Conservation (phyloP, 768 basidiomycete species). For the Mrakia frigida region DNA sequence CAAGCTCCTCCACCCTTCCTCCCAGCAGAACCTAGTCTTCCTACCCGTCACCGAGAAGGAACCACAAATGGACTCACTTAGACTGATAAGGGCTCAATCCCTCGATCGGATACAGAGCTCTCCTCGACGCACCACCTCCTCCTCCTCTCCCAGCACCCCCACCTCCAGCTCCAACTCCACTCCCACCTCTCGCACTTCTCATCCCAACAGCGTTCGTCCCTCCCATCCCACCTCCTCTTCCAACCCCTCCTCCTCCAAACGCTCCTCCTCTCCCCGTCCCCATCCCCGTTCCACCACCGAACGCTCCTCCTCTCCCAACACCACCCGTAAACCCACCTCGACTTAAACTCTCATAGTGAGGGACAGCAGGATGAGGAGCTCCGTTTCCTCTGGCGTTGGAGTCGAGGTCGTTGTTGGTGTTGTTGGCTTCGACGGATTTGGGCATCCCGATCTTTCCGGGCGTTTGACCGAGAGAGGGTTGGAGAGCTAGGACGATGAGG, state of each 20-base stretch:
- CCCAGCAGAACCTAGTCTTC: too few relatives aligned
- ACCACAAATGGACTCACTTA: constrained; percentile 51
- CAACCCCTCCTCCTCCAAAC: constrained; percentile 14
- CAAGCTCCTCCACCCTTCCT: too few relatives aligned
- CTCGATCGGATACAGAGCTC: constrained; percentile 73
- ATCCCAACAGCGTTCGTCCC: constrained; percentile 17
- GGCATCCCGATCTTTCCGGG: neutral
- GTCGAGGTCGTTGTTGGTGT: constrained; percentile 56
- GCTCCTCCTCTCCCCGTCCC: neutral
- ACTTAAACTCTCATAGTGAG: neutral
- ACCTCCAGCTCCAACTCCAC: neutral
- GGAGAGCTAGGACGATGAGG: neutral
- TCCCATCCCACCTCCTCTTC: constrained; percentile 28
- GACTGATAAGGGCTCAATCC: constrained; percentile 93
- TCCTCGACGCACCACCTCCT: constrained; percentile 28
- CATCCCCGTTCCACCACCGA: neutral
- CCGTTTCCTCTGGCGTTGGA: neutral
- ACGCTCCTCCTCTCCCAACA: neutral
- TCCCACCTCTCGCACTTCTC: neutral
- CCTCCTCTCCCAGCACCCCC: constrained; percentile 36
- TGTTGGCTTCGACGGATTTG: constrained; percentile 58
- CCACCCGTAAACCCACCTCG: neutral
- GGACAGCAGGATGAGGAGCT: neutral
- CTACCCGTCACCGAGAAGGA: too few relatives aligned
- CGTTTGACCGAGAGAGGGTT: neutral